These are phyloP conservation scores for Colletotrichum liriopes DNA, from an alignment of 2,329 filamentous ascomycete species.

Conservation along the genomic window DNA sequence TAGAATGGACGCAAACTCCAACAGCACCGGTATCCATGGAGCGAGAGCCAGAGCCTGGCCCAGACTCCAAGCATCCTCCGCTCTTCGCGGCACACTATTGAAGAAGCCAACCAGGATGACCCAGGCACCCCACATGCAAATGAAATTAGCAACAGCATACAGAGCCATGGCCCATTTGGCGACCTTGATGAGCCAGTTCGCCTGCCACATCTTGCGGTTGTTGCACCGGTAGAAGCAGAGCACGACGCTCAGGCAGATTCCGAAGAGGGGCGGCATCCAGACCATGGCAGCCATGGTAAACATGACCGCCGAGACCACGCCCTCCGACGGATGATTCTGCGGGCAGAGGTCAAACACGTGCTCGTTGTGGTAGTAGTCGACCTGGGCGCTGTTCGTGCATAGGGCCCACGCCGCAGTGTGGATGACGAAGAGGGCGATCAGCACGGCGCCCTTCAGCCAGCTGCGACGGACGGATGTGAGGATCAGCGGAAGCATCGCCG, in stretches of 20 bases:
- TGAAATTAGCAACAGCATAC: conserved; percentile 32
- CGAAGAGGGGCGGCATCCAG: conserved; percentile 42
- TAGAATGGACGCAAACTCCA: conserved; percentile 14
- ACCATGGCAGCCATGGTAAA: conserved; percentile 39
- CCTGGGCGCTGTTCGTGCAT: conserved; percentile 25
- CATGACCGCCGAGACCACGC: conserved; percentile 24
- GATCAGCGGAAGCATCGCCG: conserved; percentile 32
- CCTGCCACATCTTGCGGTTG: conserved; percentile 37
- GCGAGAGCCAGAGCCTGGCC: conserved; percentile 33
- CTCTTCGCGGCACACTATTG: neutral
- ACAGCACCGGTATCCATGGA: conserved; percentile 25
- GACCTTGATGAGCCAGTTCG: conserved; percentile 17
- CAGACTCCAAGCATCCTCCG: conserved; percentile 23
- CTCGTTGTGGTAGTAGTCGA: conserved; percentile 1
- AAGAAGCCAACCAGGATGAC: conserved; percentile 21
- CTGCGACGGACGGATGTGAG: conserved; percentile 5
- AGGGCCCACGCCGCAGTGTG: conserved; percentile 33
- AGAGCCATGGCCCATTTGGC: conserved; percentile 5
- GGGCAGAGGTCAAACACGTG: neutral
- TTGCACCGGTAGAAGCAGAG: conserved; percentile 40
- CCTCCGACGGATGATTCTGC: conserved; percentile 4
- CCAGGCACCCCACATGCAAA: conserved; percentile 38
- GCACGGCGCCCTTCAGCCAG: conserved; percentile 24
- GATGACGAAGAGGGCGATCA: conserved; percentile 13
- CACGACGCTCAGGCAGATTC: conserved; percentile 28